Percentiles rank a stretch among this genome's conserved stretches.
Evolutionary conservation across 257 asterid species (phyloP).

Genomic region (Solanum pimpinellifolium): DNA sequence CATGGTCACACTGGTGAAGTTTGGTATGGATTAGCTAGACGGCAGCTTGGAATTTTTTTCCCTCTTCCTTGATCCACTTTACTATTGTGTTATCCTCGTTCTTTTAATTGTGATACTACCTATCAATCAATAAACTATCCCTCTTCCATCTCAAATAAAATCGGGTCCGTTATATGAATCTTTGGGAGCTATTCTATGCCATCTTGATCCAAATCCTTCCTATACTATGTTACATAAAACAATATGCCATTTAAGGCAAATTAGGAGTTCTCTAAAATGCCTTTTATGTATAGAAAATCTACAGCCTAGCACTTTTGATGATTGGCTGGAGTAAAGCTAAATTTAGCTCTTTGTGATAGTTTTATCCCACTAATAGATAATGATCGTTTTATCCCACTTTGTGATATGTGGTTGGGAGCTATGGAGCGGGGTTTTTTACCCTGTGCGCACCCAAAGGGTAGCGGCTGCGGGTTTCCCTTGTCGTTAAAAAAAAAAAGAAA

Average conservation of each 20-base stretch:
- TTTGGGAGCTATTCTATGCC: neutral
- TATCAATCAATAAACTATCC: neutral
- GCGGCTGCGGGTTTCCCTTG: no score
- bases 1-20: constrained; percentile 96
- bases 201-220: neutral
- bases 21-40: constrained; percentile 41
- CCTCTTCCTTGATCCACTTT: neutral
- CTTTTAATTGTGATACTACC: neutral
- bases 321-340: neutral
- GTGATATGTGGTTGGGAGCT: no score
- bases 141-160: neutral
- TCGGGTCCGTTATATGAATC: neutral
- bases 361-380: neutral
- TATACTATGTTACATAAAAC: neutral
- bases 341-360: neutral
- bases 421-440: no score
- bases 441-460: no score
- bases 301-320: neutral
- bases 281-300: neutral
- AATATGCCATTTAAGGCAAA: neutral
- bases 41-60: neutral
- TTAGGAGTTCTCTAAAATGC: neutral
- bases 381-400: neutral
- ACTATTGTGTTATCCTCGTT: neutral
- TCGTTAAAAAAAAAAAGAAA: no score